Conservation (phyloP, 2,329 filamentous ascomycete species). For the Colletotrichum camelliae region DNA sequence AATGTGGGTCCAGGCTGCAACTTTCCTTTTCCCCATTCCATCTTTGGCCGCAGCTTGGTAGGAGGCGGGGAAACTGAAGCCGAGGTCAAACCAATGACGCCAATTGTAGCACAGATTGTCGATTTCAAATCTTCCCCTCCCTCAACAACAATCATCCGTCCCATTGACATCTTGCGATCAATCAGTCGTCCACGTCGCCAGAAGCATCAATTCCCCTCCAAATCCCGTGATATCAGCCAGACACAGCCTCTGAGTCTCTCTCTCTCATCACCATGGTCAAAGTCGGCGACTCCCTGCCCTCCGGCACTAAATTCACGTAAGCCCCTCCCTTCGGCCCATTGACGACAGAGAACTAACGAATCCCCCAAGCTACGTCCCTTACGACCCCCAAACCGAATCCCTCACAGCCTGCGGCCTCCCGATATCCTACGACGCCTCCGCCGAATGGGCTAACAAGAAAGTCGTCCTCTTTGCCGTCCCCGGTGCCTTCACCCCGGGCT, state of each 20-base stretch:
- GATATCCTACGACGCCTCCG: slow-evolving; percentile 73
- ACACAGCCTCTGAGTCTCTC: background rate
- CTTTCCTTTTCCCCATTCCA: background rate
- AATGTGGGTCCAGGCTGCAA: background rate
- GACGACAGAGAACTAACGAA: slow-evolving; percentile 28
- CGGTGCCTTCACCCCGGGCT: slow-evolving; percentile 86
- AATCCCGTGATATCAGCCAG: background rate
- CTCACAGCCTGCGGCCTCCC: slow-evolving; percentile 81
- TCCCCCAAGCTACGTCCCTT: slow-evolving; percentile 86
- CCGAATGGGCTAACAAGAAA: slow-evolving; percentile 62
- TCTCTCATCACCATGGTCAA: slow-evolving; percentile 52
- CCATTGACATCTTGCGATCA: background rate
- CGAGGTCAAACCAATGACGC: background rate
- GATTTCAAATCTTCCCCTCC: background rate
- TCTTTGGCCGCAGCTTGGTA: background rate
- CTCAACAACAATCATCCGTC: background rate
- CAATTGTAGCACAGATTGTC: background rate
- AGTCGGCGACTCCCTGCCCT: slow-evolving; percentile 82
- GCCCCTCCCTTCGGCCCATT: background rate
- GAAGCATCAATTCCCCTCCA: background rate
- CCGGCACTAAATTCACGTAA: slow-evolving; percentile 75
- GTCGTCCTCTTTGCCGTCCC: slow-evolving; percentile 60
- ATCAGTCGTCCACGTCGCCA: background rate
- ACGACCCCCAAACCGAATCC: slow-evolving; percentile 68
- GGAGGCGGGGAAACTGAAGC: background rate